phyloP scores from a whole-genome alignment of 495 filamentous ascomycete species.

The Penicillium longicatenatum region DNA sequence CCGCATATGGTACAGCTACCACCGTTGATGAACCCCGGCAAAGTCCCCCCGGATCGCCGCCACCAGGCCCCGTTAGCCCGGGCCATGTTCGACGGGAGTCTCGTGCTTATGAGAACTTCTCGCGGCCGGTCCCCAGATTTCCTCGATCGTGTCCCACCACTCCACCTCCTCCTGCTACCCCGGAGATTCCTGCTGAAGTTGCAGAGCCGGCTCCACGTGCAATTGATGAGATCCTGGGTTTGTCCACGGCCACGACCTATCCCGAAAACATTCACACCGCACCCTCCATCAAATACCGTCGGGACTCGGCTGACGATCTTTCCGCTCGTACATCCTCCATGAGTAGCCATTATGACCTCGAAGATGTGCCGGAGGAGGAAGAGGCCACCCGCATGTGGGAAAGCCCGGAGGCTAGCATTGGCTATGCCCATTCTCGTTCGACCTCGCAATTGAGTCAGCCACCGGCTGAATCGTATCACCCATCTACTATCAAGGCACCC shows the following conservation, averaged over 20 bases:
- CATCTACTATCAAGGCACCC: slow-evolving; percentile 15
- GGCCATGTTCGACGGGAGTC: slow-evolving; percentile 32
- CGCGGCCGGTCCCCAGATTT: slow-evolving; percentile 47
- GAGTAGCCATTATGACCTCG: slow-evolving; percentile 50
- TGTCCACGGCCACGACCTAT: slow-evolving; percentile 31
- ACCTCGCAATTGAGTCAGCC: slow-evolving; percentile 20
- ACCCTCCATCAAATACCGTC: slow-evolving; percentile 20
- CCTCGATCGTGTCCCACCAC: slow-evolving; percentile 31
- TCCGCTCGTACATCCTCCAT: slow-evolving; percentile 49
- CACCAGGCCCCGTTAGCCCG: slow-evolving; percentile 18
- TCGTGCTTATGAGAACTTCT: slow-evolving; percentile 51
- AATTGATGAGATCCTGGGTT: slow-evolving; percentile 48
- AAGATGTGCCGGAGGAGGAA: slow-evolving; percentile 79
- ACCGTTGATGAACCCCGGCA: slow-evolving; percentile 27
- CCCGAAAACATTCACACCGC: slow-evolving; percentile 37
- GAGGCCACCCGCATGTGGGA: slow-evolving; percentile 38
- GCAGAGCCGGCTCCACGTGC: slow-evolving; percentile 43
- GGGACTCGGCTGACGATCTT: slow-evolving; percentile 48
- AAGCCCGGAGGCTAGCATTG: slow-evolving; percentile 27
- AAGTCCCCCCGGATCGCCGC: slow-evolving; percentile 29
- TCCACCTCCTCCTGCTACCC: slow-evolving; percentile 33
- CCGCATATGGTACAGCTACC: slow-evolving; percentile 23
- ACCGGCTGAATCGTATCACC: slow-evolving; percentile 5
- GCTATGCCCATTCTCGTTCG: slow-evolving; percentile 21
- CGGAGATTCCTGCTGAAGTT: slow-evolving; percentile 36